Percentiles rank a stretch among this genome's conserved stretches.
Evolutionary conservation across 1,139 yeast species (phyloP).

Genomic region (Diutina scorzettiae): DNA sequence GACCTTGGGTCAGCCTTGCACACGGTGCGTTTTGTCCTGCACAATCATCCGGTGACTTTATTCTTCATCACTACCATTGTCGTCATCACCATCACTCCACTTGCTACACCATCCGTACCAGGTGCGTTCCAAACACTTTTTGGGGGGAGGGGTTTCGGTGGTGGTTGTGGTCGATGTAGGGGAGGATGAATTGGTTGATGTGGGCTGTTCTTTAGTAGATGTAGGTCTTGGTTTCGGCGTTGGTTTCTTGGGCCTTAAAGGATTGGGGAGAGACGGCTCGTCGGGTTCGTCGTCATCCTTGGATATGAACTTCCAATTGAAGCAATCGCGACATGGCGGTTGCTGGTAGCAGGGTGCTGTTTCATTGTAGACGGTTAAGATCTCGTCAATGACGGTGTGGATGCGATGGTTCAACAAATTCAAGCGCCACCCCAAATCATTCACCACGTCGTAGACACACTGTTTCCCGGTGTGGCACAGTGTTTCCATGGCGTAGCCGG

Average conservation of each 20-base stretch:
- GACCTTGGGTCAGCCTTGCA: too few relatives aligned
- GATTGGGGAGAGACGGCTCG: conserved; percentile 29
- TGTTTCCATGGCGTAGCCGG: conserved; percentile 96
- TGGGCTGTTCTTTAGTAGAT: conserved; percentile 7
- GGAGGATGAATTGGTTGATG: conserved; percentile 7
- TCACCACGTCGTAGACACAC: conserved; percentile 84
- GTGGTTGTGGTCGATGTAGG: conserved; percentile 8
- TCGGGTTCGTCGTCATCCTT: conserved; percentile 33
- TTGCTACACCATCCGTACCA: conserved; percentile 38
- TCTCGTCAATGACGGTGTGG: conserved; percentile 80
- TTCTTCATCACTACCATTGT: background rate
- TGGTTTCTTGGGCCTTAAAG: conserved; percentile 16
- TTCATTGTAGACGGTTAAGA: conserved; percentile 57
- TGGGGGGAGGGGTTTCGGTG: conserved; percentile 12
- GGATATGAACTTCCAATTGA: conserved; percentile 74
- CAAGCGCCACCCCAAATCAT: conserved; percentile 86
- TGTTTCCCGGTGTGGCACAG: conserved; percentile 86
- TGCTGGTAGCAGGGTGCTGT: conserved; percentile 68
- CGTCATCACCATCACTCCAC: conserved; percentile 23
- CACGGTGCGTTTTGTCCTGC: too few relatives aligned
- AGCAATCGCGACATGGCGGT: conserved; percentile 81
- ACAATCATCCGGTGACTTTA: too few relatives aligned
- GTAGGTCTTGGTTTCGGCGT: background rate
- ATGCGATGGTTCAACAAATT: conserved; percentile 82
- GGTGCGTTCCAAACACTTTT: conserved; percentile 29